Conservation (phyloP, 1,139 yeast species). For the Candida labiduridarum region DNA sequence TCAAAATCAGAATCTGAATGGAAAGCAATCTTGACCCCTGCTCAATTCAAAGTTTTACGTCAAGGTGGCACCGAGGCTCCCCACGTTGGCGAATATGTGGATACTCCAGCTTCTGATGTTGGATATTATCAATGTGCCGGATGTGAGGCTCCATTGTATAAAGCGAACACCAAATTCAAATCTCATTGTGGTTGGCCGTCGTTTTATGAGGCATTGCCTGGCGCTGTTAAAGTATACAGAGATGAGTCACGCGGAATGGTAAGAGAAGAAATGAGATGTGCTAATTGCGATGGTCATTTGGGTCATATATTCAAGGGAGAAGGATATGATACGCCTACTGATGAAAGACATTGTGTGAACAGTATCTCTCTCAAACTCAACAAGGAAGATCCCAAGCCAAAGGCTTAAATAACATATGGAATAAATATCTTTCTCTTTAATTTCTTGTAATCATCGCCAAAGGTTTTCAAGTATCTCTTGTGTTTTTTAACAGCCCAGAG, state of each 20-base stretch:
- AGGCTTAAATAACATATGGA: conserved; percentile 38
- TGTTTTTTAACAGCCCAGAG: conserved; percentile 79
- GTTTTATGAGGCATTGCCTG: conserved; percentile 86
- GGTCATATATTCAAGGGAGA: conserved; percentile 97
- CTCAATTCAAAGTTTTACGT: conserved; percentile 78
- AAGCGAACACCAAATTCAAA: conserved; percentile 77
- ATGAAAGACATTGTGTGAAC: conserved; percentile 93
- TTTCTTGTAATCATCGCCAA: conserved; percentile 76
- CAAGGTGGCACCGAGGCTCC: conserved; percentile 87
- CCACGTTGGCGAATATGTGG: conserved; percentile 68
- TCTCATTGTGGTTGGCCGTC: conserved; percentile 99
- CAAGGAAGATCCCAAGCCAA: conserved; percentile 13
- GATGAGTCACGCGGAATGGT: conserved; percentile 75
- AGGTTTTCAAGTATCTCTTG: conserved; percentile 63
- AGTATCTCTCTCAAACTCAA: conserved; percentile 75
- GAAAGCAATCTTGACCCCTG: conserved; percentile 76
- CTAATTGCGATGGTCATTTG: conserved; percentile 88
- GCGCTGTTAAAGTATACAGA: conserved; percentile 60
- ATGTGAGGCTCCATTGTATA: conserved; percentile 78
- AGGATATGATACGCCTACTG: conserved; percentile 87
- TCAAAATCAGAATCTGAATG: conserved; percentile 67
- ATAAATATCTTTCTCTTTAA: conserved; percentile 63
- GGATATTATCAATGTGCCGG: conserved; percentile 88
- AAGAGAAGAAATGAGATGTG: conserved; percentile 86
- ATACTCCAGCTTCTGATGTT: conserved; percentile 39